Base-by-base conservation (phyloP, 2,329 filamentous ascomycete genomes). In the Monilinia laxa region DNA sequence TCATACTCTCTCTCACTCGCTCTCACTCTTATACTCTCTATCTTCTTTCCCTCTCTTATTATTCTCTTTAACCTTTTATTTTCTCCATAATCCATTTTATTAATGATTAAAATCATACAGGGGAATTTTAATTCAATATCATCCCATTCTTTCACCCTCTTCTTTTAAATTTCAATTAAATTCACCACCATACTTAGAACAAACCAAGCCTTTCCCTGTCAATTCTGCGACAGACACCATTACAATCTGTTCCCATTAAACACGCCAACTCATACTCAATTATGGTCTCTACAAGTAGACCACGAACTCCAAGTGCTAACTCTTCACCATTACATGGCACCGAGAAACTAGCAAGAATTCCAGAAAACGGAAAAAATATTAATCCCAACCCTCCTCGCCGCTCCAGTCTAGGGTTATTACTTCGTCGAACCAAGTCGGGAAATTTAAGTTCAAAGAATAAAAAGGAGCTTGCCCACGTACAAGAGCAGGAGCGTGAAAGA, bases 381-480 rank as follows among this genome's bases (percentile, higher is more conserved):
- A 25, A 62, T 35, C 12, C 59, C 47, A 62, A 75, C 65, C 68
- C 70, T 59, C 69, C 76, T 66, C 81, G 82, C 72, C 80, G 81
- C 68, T 79, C 82, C 54, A 83, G 82, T 63, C 78, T 85, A 67
- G 83, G 82, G 40, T 84, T 84, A 78, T 84, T 91, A 75, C 83
- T 90, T 70, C 84, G 87, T 78, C 85, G 88, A 72, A 85, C 84
- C 76, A 90, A 90, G 76, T 90, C 87, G 67, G 84, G 84, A 68
- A 87, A 91, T 71, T 77, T 90, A 67, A 83, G 82, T 72, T 64
- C 85, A 85, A 72, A 81, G 80, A 87, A 83, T 78, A 89, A 87
- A 80, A 82, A 81, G 75, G 82, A 86, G 78, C 81, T 84, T 78
- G 76, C 79, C 77, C 66, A 80, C 31, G 66, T 78, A 68, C 77